phyloP scores from a whole-genome alignment of 2,329 filamentous ascomycete genomes.

The Plectosphaerella plurivora region DNA sequence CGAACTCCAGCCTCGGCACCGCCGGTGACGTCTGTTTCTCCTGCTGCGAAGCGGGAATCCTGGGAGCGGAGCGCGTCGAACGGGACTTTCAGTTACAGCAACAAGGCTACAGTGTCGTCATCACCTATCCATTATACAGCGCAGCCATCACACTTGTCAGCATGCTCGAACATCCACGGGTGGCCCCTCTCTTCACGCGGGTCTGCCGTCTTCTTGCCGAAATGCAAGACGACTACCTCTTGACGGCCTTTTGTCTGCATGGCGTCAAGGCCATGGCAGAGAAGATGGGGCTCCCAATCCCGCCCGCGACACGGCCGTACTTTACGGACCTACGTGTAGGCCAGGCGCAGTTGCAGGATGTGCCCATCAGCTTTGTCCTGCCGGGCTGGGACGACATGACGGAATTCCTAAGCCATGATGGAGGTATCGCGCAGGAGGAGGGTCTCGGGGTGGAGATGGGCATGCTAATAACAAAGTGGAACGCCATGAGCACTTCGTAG shows the following conservation, averaged over 20 bases:
- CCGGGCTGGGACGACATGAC: background rate
- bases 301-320: background rate
- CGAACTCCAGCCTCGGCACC: background rate
- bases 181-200: background rate
- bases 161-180: background rate
- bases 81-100: background rate
- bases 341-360: background rate
- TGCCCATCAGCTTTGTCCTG: slow-evolving; percentile 1
- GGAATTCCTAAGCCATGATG: background rate
- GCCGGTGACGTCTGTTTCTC: background rate
- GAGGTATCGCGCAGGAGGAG: background rate
- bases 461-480: background rate
- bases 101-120: background rate
- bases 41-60: background rate
- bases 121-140: background rate
- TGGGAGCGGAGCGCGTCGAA: background rate
- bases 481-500: background rate
- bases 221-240: background rate
- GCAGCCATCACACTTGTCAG: background rate
- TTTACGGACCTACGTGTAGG: background rate
- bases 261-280: background rate
- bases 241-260: background rate
- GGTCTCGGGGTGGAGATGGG: background rate
- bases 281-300: background rate
- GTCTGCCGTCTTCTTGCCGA: background rate